Conservation (phyloP, 2,329 filamentous ascomycete genomes). For the Lachnum nothofagi region DNA sequence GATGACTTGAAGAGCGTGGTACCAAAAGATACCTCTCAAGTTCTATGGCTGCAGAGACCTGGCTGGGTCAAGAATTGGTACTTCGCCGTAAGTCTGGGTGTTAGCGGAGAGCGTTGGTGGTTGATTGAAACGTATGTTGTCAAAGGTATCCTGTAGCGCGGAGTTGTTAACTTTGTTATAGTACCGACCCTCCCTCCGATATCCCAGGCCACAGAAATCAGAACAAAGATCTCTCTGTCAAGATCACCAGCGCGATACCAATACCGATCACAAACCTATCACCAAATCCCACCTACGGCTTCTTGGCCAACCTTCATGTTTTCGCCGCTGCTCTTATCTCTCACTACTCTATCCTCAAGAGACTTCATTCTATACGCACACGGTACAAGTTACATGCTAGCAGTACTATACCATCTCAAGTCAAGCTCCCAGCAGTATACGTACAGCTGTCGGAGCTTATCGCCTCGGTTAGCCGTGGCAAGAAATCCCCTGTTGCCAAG, state of each 20-base stretch:
- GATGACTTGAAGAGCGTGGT: conserved; percentile 56
- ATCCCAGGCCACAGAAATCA: conserved; percentile 8
- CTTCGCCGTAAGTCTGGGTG: conserved; percentile 63
- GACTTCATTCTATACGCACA: conserved; percentile 28
- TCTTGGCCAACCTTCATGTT: conserved; percentile 33
- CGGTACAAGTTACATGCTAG: conserved; percentile 26
- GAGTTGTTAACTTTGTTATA: conserved; percentile 29
- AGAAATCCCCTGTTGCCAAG: conserved; percentile 8
- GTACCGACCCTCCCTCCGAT: conserved; percentile 7
- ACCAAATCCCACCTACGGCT: conserved; percentile 29
- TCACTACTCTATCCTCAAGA: conserved; percentile 34
- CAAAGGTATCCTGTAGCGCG: not conserved
- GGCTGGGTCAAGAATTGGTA: conserved; percentile 72
- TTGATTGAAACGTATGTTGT: conserved; percentile 54
- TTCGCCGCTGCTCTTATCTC: conserved; percentile 36
- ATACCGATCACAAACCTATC: conserved; percentile 27
- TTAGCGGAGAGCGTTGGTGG: conserved; percentile 76
- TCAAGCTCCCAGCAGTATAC: conserved; percentile 29
- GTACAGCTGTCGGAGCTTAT: conserved; percentile 27
- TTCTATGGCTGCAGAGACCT: conserved; percentile 63
- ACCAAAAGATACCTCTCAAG: conserved; percentile 57
- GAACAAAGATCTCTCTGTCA: conserved; percentile 12
- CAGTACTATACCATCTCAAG: conserved; percentile 21
- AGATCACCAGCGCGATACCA: conserved; percentile 21
- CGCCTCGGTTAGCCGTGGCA: conserved; percentile 15